Evolutionary conservation across 495 filamentous ascomycete species (phyloP), one percentile per base, ranked within the genome.

Genomic region (Aspergillus funiculosus): DNA sequence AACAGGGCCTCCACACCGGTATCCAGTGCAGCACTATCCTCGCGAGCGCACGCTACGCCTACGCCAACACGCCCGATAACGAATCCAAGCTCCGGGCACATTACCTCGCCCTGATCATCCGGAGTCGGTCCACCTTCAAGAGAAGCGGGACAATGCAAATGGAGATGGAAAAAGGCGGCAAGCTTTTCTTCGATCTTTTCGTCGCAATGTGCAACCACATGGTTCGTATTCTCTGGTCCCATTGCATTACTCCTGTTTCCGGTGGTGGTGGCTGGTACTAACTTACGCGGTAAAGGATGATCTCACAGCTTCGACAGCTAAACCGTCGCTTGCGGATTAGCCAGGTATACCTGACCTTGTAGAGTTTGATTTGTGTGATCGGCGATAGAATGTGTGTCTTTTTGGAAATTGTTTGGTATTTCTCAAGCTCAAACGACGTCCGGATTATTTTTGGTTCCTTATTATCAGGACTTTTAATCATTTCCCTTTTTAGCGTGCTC

Each of bases 141-240:
- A 72, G 86, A 27, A 94, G 87, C 65, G 89, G 89, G 50, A 95
- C 89, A n/a, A 94, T 95, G 89, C 89, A 95, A 67, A 78, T 84
- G 56, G 89, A 94, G 72, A 95, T 95, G 89, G 83, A 87, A 62
- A 75, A 75, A 52, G 89, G 89, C 15, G 87, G 86, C 49, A 82
- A 83, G 57, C 67, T 95, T 57, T 94, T 94, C 71, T 95, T 95
- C 64, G 89, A 95, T 66, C 68, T 95, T 47, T 95, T 95, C 64
- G 89, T 95, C 29, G 89, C 89, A 4, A 78, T 95, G 68, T 89
- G 85, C 64, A 95, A 95, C 63, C 87, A 94, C 65, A 87, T 95
- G 69, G 74, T 77, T 47, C 40, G 72, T 60, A 5, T 31, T 21
- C 8, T 29, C 7, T 18, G 42, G 17, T n/a, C n/a, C 10, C 9